Evolutionary conservation across 2,329 filamentous ascomycete genomes (phyloP), one percentile per base, ranked within the genome.

Genomic region (Colletotrichum horii): DNA sequence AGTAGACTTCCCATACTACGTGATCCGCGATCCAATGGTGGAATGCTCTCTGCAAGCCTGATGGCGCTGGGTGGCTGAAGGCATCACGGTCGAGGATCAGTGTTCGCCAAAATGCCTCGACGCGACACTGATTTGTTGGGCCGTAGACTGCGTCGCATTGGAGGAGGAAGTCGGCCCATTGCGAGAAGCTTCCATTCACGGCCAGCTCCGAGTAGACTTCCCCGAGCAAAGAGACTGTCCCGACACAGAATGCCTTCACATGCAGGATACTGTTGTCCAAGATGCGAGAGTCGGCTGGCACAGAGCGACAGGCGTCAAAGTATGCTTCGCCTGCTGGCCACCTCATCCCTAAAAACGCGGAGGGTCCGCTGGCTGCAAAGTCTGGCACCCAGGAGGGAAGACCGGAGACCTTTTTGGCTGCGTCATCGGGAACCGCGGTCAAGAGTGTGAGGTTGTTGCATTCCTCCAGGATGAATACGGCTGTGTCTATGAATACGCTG

Each of bases 51-150:
- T 26, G 67, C 19, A 74, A 11, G 26, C 58, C 34, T 5, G 12
- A 5, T 1, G 71, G 65, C 12, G 76, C 76, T 3, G 73, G 73
- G 52, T 70, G 62, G 8, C 19, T 43, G 16, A 48, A 30, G 8
- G 60, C 65, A 77, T 81, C 76, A 16, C 75, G 75, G 58, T 80
- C 80, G 70, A 77, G 78, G 58, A 81, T 79, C 62, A 81, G 77
- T 3, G 80, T 80, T 16, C 80, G 77, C 77, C 79, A 81, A 70
- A 81, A 80, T 26, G 79, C 79, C 26, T 81, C 80, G 30, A 80
- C 78, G 14, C 80, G 78, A 69, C 78, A 79, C 34, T 81, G 77
- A 11, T 75, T 34, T 1, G 79, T 80, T 28, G 71, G 71, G 1
- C 64, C 8, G 58, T 81, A 81, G 2, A 72, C 77, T 2, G 55